Conservation (phyloP, 2,329 filamentous ascomycete species). For the Septoria petroselini region DNA sequence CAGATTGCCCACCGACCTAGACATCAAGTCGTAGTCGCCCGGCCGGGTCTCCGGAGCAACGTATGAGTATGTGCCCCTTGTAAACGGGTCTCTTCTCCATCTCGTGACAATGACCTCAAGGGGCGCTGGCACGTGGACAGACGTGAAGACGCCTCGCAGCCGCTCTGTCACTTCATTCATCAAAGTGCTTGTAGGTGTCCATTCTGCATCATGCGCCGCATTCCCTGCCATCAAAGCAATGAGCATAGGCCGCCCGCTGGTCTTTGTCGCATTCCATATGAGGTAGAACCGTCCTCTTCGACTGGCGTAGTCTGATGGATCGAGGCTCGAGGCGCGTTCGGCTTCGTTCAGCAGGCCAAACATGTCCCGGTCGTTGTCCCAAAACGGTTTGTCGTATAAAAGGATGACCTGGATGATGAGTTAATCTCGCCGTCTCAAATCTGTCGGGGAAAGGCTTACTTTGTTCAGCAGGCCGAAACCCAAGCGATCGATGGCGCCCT, state of each 20-base stretch:
- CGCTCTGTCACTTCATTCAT: constrained; percentile 77
- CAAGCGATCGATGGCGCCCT: constrained; percentile 72
- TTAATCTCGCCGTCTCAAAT: too few species aligned
- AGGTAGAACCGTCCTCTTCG: constrained; percentile 91
- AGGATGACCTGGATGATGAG: constrained; percentile 61
- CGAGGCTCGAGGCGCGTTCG: constrained; percentile 64
- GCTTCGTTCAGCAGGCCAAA: constrained; percentile 86
- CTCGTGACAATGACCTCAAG: constrained; percentile 84
- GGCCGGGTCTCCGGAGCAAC: constrained; percentile 77
- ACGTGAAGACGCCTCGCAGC: constrained; percentile 69
- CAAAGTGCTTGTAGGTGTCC: constrained; percentile 69
- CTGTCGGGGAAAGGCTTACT: too few species aligned
- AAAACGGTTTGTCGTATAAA: constrained; percentile 85
- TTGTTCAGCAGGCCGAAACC: constrained; percentile 96
- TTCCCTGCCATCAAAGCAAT: constrained; percentile 95
- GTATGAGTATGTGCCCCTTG: constrained; percentile 93
- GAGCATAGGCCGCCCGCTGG: constrained; percentile 77
- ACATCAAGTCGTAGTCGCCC: constrained; percentile 92
- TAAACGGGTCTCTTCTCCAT: constrained; percentile 87
- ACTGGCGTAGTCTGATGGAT: constrained; percentile 73
- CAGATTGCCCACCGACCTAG: constrained; percentile 75
- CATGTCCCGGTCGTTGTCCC: constrained; percentile 86
- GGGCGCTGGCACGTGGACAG: constrained; percentile 65
- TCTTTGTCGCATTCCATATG: constrained; percentile 94
- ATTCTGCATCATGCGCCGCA: constrained; percentile 84